Evolutionary conservation across 2,329 filamentous ascomycete species (phyloP).

Genomic region (Fusarium lateritium): DNA sequence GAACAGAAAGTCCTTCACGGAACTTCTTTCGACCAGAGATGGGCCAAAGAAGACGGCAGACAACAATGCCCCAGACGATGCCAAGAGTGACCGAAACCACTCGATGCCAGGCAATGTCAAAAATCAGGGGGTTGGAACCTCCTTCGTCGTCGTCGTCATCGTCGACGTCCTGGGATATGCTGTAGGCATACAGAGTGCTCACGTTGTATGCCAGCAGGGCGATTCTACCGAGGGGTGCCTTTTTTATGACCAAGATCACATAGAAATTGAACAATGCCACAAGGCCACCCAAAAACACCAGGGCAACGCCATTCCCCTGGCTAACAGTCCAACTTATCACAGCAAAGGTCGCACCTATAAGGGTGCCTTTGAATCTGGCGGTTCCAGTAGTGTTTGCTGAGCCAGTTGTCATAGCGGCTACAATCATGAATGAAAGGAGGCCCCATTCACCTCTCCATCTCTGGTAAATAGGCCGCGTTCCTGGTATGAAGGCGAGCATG

Average conservation of each 20-base stretch:
- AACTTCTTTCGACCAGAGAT: constrained; percentile 91
- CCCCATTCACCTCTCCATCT: constrained; percentile 98
- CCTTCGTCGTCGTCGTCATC: constrained; percentile 92
- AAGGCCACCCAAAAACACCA: constrained; percentile 87
- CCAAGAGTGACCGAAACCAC: constrained; percentile 88
- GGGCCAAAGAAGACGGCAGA: constrained; percentile 93
- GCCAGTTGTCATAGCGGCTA: constrained; percentile 97
- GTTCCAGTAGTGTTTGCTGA: constrained; percentile 94
- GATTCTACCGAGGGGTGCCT: constrained; percentile 92
- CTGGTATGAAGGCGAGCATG: constrained; percentile 86
- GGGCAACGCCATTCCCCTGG: constrained; percentile 78
- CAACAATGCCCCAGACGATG: constrained; percentile 91
- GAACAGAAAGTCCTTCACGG: constrained; percentile 88
- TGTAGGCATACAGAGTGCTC: constrained; percentile 94
- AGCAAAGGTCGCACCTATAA: constrained; percentile 83
- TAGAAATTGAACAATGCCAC: constrained; percentile 90
- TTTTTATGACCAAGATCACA: constrained; percentile 86
- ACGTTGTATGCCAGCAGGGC: constrained; percentile 97
- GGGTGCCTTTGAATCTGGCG: constrained; percentile 88
- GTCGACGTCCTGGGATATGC: constrained; percentile 82
- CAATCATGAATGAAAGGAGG: constrained; percentile 95
- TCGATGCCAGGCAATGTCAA: constrained; percentile 89
- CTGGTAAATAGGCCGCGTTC: constrained; percentile 83
- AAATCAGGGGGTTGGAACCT: constrained; percentile 85
- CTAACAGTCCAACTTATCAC: constrained; percentile 84